phyloP scores from a whole-genome alignment of 2,329 filamentous ascomycete species.

The Colletotrichum sp. region DNA sequence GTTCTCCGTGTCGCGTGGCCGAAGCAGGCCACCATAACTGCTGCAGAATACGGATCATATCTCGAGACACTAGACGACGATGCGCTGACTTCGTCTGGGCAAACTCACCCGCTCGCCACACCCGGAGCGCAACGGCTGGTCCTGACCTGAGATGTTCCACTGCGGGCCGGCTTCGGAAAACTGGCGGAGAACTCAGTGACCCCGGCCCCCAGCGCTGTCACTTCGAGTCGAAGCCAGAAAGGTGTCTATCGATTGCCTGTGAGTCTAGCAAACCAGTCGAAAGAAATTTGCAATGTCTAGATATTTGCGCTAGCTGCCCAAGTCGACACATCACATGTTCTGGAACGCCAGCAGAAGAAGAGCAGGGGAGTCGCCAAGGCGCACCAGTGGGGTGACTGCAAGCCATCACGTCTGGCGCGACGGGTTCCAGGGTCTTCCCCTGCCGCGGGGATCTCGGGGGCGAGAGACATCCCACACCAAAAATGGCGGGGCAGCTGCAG shows the following conservation, averaged over 20 bases:
- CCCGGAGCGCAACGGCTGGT: not conserved
- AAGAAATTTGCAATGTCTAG: not conserved
- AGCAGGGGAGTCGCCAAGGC: not conserved
- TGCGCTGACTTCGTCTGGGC: not conserved
- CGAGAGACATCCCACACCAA: not conserved
- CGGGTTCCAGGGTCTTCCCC: conserved; percentile 2
- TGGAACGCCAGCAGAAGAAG: not conserved
- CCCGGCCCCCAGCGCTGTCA: not conserved
- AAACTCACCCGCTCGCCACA: not conserved
- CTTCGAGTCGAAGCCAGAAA: not conserved
- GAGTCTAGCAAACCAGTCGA: not conserved
- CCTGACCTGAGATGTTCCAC: not conserved
- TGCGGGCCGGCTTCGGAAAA: conserved; percentile 8
- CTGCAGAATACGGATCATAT: not conserved
- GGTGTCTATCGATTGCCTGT: not conserved
- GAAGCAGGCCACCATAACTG: not conserved
- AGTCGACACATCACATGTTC: not conserved
- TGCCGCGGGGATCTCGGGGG: conserved; percentile 16
- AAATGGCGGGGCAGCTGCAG: not conserved
- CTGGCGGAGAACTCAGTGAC: conserved; percentile 7
- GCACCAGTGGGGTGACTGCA: conserved; percentile 2
- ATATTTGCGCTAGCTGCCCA: not conserved
- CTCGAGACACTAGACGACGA: not conserved
- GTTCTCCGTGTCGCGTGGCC: not conserved
- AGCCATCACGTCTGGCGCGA: not conserved